phyloP scores from a whole-genome alignment of 208 protist species.

The Crithidia thermophila region DNA sequence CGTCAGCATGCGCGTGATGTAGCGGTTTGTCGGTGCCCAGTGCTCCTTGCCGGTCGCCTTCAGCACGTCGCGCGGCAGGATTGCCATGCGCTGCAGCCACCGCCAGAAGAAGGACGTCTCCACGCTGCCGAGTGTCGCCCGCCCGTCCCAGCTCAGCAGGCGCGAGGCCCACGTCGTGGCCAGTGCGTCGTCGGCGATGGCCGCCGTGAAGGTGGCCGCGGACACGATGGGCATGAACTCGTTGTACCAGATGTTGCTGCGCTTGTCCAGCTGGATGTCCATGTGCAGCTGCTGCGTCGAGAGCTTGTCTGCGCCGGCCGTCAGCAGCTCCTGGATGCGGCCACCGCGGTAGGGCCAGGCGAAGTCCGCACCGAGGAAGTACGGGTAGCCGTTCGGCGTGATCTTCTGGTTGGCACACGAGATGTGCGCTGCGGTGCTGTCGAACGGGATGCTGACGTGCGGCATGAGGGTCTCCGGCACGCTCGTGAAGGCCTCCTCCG shows the following conservation, averaged over 20 bases:
- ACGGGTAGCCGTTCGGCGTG: slow-evolving; percentile 44
- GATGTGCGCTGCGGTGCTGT: slow-evolving; percentile 35
- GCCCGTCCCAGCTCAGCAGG: slow-evolving; percentile 41
- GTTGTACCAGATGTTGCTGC: slow-evolving; percentile 47
- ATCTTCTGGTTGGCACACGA: slow-evolving; percentile 65
- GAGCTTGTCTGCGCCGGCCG: slow-evolving; percentile 9
- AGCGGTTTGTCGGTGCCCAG: slow-evolving; percentile 27
- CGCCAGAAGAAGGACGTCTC: slow-evolving; percentile 64
- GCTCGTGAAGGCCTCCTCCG: slow-evolving; percentile 14
- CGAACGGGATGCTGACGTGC: slow-evolving; percentile 44
- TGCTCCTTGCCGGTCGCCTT: slow-evolving; percentile 6
- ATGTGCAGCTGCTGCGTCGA: slow-evolving; percentile 32
- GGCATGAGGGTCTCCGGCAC: slow-evolving; percentile 32
- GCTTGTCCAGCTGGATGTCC: slow-evolving; percentile 50
- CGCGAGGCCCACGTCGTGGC: slow-evolving; percentile 31
- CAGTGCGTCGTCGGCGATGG: slow-evolving; percentile 23
- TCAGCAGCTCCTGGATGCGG: slow-evolving; percentile 48
- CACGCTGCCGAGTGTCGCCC: slow-evolving; percentile 39
- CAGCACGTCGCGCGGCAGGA: slow-evolving; percentile 46
- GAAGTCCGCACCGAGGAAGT: slow-evolving; percentile 52
- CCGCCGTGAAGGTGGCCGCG: slow-evolving; percentile 23
- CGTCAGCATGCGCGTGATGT: slow-evolving; percentile 41
- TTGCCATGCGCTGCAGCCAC: slow-evolving; percentile 50
- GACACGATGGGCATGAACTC: slow-evolving; percentile 37
- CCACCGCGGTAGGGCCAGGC: slow-evolving; percentile 43